phyloP scores from a whole-genome alignment of 2,329 filamentous ascomycete genomes.

The Drechslerella stenobrocha region DNA sequence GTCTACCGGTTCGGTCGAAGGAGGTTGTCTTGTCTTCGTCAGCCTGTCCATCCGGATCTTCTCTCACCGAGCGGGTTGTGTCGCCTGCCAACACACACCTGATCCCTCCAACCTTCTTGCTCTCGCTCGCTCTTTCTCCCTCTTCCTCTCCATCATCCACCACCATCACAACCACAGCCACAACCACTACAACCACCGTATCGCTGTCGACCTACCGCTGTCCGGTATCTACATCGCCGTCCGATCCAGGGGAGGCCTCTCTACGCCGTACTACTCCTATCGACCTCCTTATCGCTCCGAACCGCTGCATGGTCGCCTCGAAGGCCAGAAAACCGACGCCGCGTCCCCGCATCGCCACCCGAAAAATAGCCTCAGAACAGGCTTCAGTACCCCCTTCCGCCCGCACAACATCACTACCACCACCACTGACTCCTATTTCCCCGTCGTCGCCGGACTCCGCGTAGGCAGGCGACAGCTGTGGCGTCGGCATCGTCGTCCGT shows the following conservation, averaged over 20 bases:
- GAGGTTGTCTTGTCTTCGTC: no score
- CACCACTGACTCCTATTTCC: neutral
- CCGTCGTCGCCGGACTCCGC: no score
- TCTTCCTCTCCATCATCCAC: constrained; percentile 9
- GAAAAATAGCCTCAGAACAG: constrained; percentile 15
- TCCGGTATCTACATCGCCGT: neutral
- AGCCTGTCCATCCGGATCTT: no score
- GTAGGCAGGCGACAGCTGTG: constrained; percentile 25
- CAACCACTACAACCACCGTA: constrained; percentile 1
- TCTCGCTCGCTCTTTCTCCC: constrained; percentile 5
- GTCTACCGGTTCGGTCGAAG: neutral
- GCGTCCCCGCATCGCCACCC: constrained; percentile 45
- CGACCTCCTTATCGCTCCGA: neutral
- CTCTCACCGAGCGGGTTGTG: no score
- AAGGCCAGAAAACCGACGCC: constrained; percentile 12
- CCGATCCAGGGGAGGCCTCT: no score
- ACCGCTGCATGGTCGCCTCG: constrained; percentile 18
- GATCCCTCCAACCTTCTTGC: constrained; percentile 39
- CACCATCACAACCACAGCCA: constrained; percentile 1
- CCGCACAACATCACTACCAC: neutral
- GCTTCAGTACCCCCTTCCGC: constrained; percentile 1
- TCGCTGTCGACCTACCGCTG: constrained; percentile 11
- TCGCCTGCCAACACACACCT: constrained; percentile 49
- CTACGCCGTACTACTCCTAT: no score
- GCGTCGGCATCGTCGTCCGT: constrained; percentile 33